Evolutionary conservation across 345 rosid genomes (phyloP).

Genomic region (Lagerstroemia speciosa): DNA sequence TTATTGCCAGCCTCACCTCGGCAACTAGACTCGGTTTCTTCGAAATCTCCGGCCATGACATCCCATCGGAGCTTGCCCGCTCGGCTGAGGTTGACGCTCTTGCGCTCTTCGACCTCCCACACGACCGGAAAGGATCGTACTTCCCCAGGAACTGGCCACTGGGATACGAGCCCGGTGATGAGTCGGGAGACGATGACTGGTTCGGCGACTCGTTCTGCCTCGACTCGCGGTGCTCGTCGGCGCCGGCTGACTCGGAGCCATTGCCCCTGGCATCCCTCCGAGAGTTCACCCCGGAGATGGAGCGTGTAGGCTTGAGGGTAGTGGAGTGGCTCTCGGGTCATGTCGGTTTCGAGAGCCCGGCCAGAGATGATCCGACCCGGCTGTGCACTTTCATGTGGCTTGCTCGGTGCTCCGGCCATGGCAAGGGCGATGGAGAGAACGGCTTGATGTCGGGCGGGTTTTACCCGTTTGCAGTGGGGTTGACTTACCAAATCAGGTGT

Average conservation of each 20-base stretch:
- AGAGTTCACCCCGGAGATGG: slow-evolving; percentile 35
- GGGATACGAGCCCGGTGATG: slow-evolving; percentile 44
- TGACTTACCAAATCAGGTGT: slow-evolving; percentile 53
- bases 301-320: slow-evolving; percentile 46
- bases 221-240: slow-evolving; percentile 28
- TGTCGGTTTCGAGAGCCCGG: slow-evolving; percentile 48
- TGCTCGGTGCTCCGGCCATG: slow-evolving; percentile 22
- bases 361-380: slow-evolving; percentile 38
- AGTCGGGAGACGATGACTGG: slow-evolving; percentile 16
- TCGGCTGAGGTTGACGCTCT: slow-evolving; percentile 51
- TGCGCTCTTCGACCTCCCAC: slow-evolving; percentile 40
- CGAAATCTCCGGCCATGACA: slow-evolving; percentile 32
- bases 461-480: slow-evolving; percentile 63
- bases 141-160: slow-evolving; percentile 70
- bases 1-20: slow-evolving; percentile 26
- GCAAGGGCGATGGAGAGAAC: not conserved
- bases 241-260: slow-evolving; percentile 16
- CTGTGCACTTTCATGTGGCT: slow-evolving; percentile 46
- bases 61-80: slow-evolving; percentile 42
- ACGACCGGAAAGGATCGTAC: slow-evolving; percentile 27
- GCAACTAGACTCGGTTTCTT: slow-evolving; percentile 44
- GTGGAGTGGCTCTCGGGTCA: slow-evolving; percentile 33
- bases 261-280: slow-evolving; percentile 30
- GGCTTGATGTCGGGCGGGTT: slow-evolving; percentile 38
- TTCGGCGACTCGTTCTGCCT: slow-evolving; percentile 49